Evolutionary conservation across 1,139 yeast species (phyloP), one percentile per base, ranked within the genome.

Genomic region (Candida albicans): DNA sequence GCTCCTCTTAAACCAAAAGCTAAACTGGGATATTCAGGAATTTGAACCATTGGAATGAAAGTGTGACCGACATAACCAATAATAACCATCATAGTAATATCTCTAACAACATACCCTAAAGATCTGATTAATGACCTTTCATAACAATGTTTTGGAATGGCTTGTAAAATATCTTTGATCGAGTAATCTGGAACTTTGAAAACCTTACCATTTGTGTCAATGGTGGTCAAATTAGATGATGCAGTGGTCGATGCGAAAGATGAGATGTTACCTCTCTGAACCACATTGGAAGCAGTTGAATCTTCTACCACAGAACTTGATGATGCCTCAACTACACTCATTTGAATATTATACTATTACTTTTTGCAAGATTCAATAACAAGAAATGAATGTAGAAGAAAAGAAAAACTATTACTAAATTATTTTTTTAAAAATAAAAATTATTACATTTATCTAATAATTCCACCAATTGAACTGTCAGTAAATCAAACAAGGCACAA

Each of bases 71-170:
- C 42, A 49, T 63, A 73, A 22, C 77, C 81, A 47, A 77, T 64
- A 12, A 64, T 51, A 2, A 66, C 59, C 67, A 77, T 64, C 40
- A 67, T 60, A 15, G 61, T 55, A 44, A 82, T 74, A 55, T 82
- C 88, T 54, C 88, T 71, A 42, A 70, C 70, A 11, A 82, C 85
- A 54, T 81, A 82, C 47, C 67, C 72, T 50, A 82, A 63, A 2
- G 85, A 79, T 37, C 64, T 61, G 35, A 65, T 52, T 44, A 79
- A 60, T 42, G 75, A 68, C 57, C 87, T 71, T 52, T 81, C 76
- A 62, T 80, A 82, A 55, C 87, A 81, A 55, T 79, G 79, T 40
- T 75, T 62, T 40, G 88, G 88, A 56, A 82, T 82, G 37, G 81
- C 82, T 35, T 68, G 61, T 43, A 82, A 66, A 42, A 82, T 76